phyloP scores from a whole-genome alignment of 2,329 filamentous ascomycete genomes.

The Sporothrix dimorphospora region DNA sequence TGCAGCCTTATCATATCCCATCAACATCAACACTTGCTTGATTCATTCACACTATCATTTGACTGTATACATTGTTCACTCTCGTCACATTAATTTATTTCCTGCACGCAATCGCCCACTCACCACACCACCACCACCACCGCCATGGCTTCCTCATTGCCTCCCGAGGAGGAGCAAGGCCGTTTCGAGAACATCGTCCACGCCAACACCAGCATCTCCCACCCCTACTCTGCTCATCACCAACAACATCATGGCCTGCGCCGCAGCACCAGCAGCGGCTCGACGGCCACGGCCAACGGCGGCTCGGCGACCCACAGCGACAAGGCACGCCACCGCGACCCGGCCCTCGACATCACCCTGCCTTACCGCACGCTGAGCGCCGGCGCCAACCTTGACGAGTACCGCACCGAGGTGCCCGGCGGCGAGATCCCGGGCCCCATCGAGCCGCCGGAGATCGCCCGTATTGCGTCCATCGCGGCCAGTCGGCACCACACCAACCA shows the following conservation, averaged over 20 bases:
- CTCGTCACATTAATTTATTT: neutral
- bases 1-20: neutral
- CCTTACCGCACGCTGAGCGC: constrained; percentile 60
- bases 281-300: constrained; percentile 22
- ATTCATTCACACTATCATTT: no score
- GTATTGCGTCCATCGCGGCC: constrained; percentile 38
- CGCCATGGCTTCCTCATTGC: constrained; percentile 18
- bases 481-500: constrained; percentile 30
- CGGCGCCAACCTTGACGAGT: constrained; percentile 60
- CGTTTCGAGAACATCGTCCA: constrained; percentile 21
- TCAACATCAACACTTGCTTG: neutral
- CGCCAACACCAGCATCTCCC: constrained; percentile 27
- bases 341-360: constrained; percentile 49
- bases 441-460: constrained; percentile 51
- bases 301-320: neutral
- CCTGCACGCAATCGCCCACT: neutral
- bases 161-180: constrained; percentile 19
- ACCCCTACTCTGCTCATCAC: neutral
- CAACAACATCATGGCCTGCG: neutral
- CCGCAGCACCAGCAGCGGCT: neutral
- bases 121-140: neutral
- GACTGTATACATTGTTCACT: neutral
- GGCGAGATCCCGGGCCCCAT: constrained; percentile 54
- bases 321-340: constrained; percentile 38
- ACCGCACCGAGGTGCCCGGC: constrained; percentile 56